Percentiles rank a stretch among this genome's conserved stretches.
Evolutionary conservation across 2,329 filamentous ascomycete species (phyloP).

Genomic region (Penicillium sp.): DNA sequence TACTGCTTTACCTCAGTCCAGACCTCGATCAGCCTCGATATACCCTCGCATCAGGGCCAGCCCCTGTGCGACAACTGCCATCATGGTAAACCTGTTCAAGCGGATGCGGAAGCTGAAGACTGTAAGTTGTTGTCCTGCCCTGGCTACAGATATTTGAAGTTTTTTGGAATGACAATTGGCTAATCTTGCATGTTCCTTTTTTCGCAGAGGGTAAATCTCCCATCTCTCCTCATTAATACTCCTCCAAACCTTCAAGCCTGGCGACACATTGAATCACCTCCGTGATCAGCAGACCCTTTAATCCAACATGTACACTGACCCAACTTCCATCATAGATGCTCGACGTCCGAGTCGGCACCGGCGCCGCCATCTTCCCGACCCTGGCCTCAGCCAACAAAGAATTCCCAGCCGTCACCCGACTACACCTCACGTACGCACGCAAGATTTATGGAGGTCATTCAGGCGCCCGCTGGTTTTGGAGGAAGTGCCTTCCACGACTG

Average conservation of each 20-base stretch:
- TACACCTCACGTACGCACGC: slow-evolving; percentile 45
- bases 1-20: neutral
- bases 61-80: slow-evolving; percentile 25
- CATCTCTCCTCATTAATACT: slow-evolving; percentile 1
- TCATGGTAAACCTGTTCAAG: slow-evolving; percentile 53
- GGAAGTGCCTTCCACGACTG: slow-evolving; percentile 73
- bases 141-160: neutral
- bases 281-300: neutral
- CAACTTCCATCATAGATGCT: slow-evolving; percentile 57
- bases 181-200: slow-evolving; percentile 21
- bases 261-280: neutral
- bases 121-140: slow-evolving; percentile 51
- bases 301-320: neutral
- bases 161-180: neutral
- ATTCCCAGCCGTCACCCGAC: slow-evolving; percentile 40
- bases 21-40: neutral
- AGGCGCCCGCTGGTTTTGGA: slow-evolving; percentile 79
- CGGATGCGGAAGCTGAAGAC: slow-evolving; percentile 72
- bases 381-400: slow-evolving; percentile 30
- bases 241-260: slow-evolving; percentile 2
- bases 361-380: slow-evolving; percentile 72
- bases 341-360: slow-evolving; percentile 73
- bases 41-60: slow-evolving; percentile 12
- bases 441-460: slow-evolving; percentile 42
- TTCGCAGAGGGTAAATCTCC: slow-evolving; percentile 29